phyloP scores from a whole-genome alignment of 192 early-diverging fungal genomes.

The Polychytrium aggregatum region DNA sequence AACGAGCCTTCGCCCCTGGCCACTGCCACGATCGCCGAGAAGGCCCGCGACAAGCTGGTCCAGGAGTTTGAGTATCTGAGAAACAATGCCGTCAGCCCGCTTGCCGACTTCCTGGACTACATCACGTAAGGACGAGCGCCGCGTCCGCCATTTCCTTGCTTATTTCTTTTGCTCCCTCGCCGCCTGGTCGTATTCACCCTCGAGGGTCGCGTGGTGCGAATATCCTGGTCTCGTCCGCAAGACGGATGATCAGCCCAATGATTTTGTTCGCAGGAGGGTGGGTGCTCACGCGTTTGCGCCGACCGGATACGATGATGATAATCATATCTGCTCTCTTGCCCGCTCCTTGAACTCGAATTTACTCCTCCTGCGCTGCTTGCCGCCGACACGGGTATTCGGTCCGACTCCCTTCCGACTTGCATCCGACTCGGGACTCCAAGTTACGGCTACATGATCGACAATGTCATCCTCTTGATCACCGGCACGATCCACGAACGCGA shows the following conservation, averaged over 20 bases:
- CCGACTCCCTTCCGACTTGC: not conserved
- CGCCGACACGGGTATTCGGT: no score
- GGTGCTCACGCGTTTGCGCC: no score
- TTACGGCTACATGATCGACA: slow-evolving; percentile 99
- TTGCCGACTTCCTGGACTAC: slow-evolving; percentile 90
- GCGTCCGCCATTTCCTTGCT: not conserved
- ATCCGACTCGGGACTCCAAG: slow-evolving; percentile 15
- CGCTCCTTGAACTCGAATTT: no score
- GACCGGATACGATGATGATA: no score
- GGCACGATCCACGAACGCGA: slow-evolving; percentile 97
- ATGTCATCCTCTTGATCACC: slow-evolving; percentile 94
- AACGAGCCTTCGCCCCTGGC: slow-evolving; percentile 94
- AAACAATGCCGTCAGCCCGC: slow-evolving; percentile 66
- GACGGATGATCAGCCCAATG: no score
- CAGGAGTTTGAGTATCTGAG: slow-evolving; percentile 88
- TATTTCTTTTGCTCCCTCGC: slow-evolving; percentile 1
- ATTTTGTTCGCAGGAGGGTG: no score
- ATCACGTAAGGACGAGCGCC: slow-evolving; percentile 55
- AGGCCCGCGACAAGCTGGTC: slow-evolving; percentile 79
- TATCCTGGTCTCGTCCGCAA: no score
- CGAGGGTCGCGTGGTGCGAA: no score
- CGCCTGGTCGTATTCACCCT: not conserved
- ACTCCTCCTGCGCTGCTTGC: no score
- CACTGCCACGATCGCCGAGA: slow-evolving; percentile 83
- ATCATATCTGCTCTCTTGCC: no score